Conservation (phyloP, 73 alveolate genomes). For the Stentor coeruleus region DNA sequence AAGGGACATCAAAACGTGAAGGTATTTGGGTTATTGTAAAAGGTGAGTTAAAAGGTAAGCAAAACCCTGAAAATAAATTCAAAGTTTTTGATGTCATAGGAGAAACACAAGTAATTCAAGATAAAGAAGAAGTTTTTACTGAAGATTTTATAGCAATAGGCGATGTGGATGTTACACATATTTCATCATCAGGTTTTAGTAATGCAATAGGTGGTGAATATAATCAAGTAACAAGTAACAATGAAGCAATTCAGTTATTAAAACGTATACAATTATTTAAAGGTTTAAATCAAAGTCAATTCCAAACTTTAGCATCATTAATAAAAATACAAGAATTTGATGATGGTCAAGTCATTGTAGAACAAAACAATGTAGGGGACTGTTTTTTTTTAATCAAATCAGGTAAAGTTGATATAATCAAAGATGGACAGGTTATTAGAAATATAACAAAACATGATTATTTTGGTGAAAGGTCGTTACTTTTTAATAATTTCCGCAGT, state of each 20-base stretch:
- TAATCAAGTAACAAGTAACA: neutral
- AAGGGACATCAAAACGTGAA: neutral
- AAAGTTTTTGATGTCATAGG: neutral
- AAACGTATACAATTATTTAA: neutral
- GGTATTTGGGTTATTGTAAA: neutral
- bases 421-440: slow-evolving; percentile 9
- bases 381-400: slow-evolving; percentile 1
- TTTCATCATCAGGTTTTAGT: neutral
- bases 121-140: neutral
- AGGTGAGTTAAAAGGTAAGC: neutral
- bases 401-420: slow-evolving; percentile 24
- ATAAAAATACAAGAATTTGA: neutral
- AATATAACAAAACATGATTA: slow-evolving; percentile 21
- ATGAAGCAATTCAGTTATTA: neutral
- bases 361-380: slow-evolving; percentile 21
- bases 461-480: slow-evolving; percentile 25
- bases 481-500: slow-evolving; percentile 11
- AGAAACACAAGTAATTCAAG: neutral
- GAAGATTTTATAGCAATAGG: neutral
- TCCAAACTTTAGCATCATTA: neutral
- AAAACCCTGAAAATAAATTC: neutral
- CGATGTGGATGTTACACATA: neutral
- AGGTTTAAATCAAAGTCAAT: neutral
- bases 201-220: slow-evolving; percentile 10
- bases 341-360: slow-evolving; percentile 18